A percentile compares a stretch with the other conserved stretches of the same genome.
Conservation (phyloP, 1,139 yeast genomes). For the Ogataea hybrid region DNA sequence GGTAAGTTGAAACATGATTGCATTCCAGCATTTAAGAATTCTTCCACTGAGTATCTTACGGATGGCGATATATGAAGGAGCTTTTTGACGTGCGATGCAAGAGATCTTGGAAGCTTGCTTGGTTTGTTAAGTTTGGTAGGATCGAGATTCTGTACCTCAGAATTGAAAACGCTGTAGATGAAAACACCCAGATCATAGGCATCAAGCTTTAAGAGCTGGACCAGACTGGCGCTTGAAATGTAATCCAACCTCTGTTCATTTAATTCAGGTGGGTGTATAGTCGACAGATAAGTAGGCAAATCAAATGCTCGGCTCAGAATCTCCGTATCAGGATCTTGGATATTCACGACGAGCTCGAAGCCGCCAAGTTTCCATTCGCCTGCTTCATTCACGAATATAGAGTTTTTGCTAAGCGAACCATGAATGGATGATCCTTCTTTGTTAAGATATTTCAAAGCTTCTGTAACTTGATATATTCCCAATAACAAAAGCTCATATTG, state of each 20-base stretch:
- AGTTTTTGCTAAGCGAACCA: conserved; percentile 57
- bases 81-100: conserved; percentile 32
- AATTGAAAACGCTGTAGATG: conserved; percentile 47
- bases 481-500: conserved; percentile 44
- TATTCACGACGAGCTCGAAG: conserved; percentile 64
- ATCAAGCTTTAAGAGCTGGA: conserved; percentile 50
- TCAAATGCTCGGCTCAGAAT: conserved; percentile 30
- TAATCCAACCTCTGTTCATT: not conserved
- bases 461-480: conserved; percentile 59
- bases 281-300: conserved; percentile 19
- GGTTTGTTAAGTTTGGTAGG: conserved; percentile 18
- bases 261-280: conserved; percentile 29
- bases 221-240: conserved; percentile 4
- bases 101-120: conserved; percentile 31
- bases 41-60: conserved; percentile 48
- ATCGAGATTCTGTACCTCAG: conserved; percentile 19
- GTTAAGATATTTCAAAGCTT: conserved; percentile 61
- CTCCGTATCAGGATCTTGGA: conserved; percentile 49
- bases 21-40: conserved; percentile 47
- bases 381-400: conserved; percentile 59
- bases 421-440: conserved; percentile 62
- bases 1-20: conserved; percentile 39
- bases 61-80: conserved; percentile 34
- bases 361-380: conserved; percentile 92
- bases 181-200: conserved; percentile 62